These are phyloP conservation scores for Hemerocallis citrina DNA, from an alignment of 106 monocot species.

Conservation along the genomic window DNA sequence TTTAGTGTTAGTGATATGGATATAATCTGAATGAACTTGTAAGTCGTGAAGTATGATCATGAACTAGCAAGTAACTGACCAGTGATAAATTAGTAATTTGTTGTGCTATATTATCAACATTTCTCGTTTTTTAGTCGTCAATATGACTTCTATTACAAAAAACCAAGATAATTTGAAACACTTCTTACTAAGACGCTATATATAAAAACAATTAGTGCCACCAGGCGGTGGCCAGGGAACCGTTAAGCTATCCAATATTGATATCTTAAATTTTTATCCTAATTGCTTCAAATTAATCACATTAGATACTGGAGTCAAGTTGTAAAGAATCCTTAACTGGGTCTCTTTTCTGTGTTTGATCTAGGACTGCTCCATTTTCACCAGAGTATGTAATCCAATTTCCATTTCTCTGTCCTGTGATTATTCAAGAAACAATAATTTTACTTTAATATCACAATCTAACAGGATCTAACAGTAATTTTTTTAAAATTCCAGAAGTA, in stretches of 20 bases:
- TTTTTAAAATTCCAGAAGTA: slow-evolving; percentile 19
- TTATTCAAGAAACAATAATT: not conserved
- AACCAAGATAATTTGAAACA: not conserved
- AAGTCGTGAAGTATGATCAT: no score
- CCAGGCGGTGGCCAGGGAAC: no score
- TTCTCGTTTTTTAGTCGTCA: no score
- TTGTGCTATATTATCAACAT: no score
- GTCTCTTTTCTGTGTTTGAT: slow-evolving; percentile 9
- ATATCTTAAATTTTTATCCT: not conserved
- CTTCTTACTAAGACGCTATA: no score
- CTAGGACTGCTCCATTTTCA: not conserved
- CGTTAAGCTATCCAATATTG: not conserved
- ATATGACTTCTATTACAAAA: slow-evolving; percentile 12
- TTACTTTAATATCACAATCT: no score
- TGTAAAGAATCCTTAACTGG: slow-evolving; percentile 44
- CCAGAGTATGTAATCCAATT: not conserved
- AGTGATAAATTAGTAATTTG: no score
- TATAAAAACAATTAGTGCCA: no score
- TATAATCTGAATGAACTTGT: no score
- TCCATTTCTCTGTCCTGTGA: slow-evolving; percentile 10
- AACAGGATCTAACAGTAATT: not conserved
- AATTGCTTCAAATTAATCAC: not conserved
- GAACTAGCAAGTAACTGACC: no score
- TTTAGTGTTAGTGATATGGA: no score
- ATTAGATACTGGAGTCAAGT: not conserved